Evolutionary conservation across 129 eudicot species (phyloP), one percentile per base, ranked within the genome.

Genomic region (Erigeron canadensis): DNA sequence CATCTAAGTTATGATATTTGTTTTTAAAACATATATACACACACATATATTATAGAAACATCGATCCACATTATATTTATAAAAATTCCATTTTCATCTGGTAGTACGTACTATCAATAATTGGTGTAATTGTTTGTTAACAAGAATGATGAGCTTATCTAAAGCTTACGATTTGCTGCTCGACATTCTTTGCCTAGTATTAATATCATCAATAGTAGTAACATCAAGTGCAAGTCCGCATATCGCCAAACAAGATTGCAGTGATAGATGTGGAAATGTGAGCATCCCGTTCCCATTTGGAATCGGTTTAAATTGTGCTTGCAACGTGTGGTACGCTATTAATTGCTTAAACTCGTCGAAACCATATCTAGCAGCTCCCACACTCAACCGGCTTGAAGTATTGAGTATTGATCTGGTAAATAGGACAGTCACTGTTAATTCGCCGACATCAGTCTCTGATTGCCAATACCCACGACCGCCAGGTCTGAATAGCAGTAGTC

Each of bases 231-330:
- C 47, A 51, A 56, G 22, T 23, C 47, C 22, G 8, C 28, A 7
- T 1, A 48, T 48, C 23, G 8, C 73, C 18, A 69, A 4, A 12
- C 15, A 22, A 8, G 62, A 62, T 1, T 69, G 73, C 47, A 17
- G 2, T 12, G 45, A 34, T 18, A 48, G 4, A 46, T 69, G 77
- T 19, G 69, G 67, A 16, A 44, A 66, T n/a, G n/a, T 75, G 21
- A 23, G 7, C 34, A 66, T 75, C 66, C 73, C 73, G 10, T 75
- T 42, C 67, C 80, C 80, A 19, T 75, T 75, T 21, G 80, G 80
- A n/a, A 40, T 75, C 2, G n/a, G n/a, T n/a, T n/a, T n/a, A n/a
- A n/a, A n/a, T n/a, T n/a, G n/a, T n/a, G n/a, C n/a, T n/a, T n/a
- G n/a, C n/a, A n/a, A n/a, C n/a, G n/a, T n/a, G n/a, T n/a, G n/a